Evolutionary conservation across 306 rosid genomes (phyloP).

Genomic region (Neltuma alba): DNA sequence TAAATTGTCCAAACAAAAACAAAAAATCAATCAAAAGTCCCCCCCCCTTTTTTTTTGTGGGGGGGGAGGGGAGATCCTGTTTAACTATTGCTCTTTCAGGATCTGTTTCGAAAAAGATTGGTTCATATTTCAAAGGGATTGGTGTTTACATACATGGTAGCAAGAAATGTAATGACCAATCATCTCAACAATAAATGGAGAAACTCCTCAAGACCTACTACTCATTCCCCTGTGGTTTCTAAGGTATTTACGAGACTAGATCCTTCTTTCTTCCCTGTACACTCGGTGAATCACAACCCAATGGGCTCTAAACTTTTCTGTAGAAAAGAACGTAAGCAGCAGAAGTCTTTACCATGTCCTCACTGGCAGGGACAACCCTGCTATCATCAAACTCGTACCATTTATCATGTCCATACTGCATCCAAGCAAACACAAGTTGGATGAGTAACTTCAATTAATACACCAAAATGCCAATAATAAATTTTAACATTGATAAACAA

Average conservation of each 20-base stretch:
- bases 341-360: conserved; percentile 58
- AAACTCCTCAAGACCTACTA: conserved; percentile 25
- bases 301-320: conserved; percentile 52
- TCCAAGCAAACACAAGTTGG: conserved; percentile 13
- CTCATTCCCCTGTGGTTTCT: conserved; percentile 36
- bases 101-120: conserved; percentile 25
- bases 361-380: conserved; percentile 51
- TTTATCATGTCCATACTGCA: conserved; percentile 59
- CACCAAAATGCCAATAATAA: conserved; percentile 7
- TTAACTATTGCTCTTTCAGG: neutral
- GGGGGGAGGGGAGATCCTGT: too few relatives aligned
- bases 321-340: conserved; percentile 94
- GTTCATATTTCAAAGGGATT: conserved; percentile 20
- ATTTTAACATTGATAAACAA: conserved; percentile 13
- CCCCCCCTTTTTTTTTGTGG: too few relatives aligned
- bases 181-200: neutral
- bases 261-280: conserved; percentile 36
- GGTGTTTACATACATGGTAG: conserved; percentile 40
- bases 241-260: conserved; percentile 50
- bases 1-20: too few relatives aligned
- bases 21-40: too few relatives aligned
- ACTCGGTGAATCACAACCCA: conserved; percentile 37
- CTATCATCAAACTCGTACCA: conserved; percentile 89
- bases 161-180: conserved; percentile 16
- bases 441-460: conserved; percentile 9